Percentiles rank a stretch among this genome's conserved stretches.
Evolutionary conservation across 345 rosid genomes (phyloP).

Genomic region (Cochlearia excelsa): DNA sequence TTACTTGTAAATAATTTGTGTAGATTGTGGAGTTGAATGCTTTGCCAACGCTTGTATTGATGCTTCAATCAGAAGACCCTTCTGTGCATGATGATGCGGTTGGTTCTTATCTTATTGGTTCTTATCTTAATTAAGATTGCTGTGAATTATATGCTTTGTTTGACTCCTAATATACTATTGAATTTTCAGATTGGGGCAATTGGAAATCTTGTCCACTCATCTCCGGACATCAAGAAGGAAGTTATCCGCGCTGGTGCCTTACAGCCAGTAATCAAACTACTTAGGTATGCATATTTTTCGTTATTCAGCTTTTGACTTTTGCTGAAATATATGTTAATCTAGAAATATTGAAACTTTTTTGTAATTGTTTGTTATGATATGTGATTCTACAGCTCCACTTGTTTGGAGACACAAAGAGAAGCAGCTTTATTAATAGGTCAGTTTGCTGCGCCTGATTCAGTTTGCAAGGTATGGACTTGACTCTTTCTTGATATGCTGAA

Average conservation of each 20-base stretch:
- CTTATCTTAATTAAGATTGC: neutral
- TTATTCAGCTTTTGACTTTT: conserved; percentile 7
- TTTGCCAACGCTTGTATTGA: conserved; percentile 57
- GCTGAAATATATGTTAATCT: conserved; percentile 2
- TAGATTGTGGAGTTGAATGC: conserved; percentile 73
- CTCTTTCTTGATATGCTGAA: neutral
- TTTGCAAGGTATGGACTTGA: conserved; percentile 57
- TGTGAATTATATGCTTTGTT: conserved; percentile 4
- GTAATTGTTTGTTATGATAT: conserved; percentile 16
- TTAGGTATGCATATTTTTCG: conserved; percentile 44
- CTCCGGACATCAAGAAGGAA: conserved; percentile 64
- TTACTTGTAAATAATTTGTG: conserved; percentile 26
- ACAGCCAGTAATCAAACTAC: conserved; percentile 76
- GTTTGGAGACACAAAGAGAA: conserved; percentile 73
- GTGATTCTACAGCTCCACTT: conserved; percentile 56
- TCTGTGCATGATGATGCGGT: conserved; percentile 72
- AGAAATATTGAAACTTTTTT: conserved; percentile 1
- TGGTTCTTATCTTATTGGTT: conserved; percentile 29
- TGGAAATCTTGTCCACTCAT: conserved; percentile 74
- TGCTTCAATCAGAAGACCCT: conserved; percentile 67
- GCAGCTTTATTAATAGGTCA: conserved; percentile 76
- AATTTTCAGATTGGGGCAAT: conserved; percentile 64
- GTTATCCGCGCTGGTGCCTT: conserved; percentile 73
- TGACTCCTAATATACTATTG: conserved; percentile 7
- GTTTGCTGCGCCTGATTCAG: conserved; percentile 77